Percentiles rank a stretch among this genome's conserved stretches.
phyloP scores from a whole-genome alignment of 176 grass and related monocot species.

The Eragrostis nindensis region DNA sequence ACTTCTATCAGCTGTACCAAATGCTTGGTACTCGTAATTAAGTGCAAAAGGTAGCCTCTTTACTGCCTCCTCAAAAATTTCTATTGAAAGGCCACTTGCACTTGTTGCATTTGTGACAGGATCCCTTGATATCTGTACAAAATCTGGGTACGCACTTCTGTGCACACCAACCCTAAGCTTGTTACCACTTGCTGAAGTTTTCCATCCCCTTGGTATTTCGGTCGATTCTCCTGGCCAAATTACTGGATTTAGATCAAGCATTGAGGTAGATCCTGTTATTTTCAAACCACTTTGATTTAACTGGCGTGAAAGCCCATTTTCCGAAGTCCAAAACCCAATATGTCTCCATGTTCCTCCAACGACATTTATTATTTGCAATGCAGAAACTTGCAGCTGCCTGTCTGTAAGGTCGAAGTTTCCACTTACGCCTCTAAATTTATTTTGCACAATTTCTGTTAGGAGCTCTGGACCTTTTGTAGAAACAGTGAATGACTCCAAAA shows the following conservation, averaged over 20 bases:
- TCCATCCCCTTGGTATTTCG: slow-evolving; percentile 55
- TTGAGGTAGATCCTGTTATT: not conserved
- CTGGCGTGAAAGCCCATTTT: slow-evolving; percentile 30
- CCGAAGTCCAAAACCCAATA: slow-evolving; percentile 60
- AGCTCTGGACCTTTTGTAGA: slow-evolving; percentile 25
- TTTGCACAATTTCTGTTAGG: slow-evolving; percentile 35
- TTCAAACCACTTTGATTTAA: not conserved
- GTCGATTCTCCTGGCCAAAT: slow-evolving; percentile 53
- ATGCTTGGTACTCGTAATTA: too few species aligned
- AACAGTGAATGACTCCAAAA: not conserved
- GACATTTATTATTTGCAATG: slow-evolving; percentile 76
- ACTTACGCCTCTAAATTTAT: slow-evolving; percentile 43
- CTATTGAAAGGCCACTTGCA: slow-evolving; percentile 19
- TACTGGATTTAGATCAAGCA: not conserved
- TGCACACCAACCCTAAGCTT: slow-evolving; percentile 55
- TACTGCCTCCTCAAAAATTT: too few species aligned
- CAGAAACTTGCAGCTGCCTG: slow-evolving; percentile 35
- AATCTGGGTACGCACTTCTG: slow-evolving; percentile 37
- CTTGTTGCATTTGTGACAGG: slow-evolving; percentile 29
- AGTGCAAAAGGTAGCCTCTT: too few species aligned
- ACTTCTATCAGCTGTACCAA: too few species aligned
- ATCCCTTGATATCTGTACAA: slow-evolving; percentile 54
- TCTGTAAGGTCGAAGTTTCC: slow-evolving; percentile 51
- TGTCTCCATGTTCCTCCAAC: slow-evolving; percentile 2
- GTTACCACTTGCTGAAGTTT: slow-evolving; percentile 36